Evolutionary conservation across 441 rosid genomes (phyloP), one percentile per base, ranked within the genome.

Genomic region (Eugenia klotzschiana): DNA sequence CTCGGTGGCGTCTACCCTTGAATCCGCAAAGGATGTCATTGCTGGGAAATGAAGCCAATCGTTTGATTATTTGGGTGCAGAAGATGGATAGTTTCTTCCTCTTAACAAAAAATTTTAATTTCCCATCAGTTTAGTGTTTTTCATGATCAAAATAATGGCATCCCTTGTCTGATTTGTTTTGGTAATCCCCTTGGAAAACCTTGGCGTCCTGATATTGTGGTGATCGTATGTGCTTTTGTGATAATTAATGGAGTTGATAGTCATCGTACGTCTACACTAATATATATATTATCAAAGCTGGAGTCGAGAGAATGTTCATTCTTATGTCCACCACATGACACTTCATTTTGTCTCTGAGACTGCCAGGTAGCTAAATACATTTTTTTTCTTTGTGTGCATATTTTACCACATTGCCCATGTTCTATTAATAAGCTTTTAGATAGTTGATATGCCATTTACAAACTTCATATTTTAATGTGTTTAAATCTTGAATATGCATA

Each of bases 11-110:
- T 82, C 89, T 27, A 86, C 93, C 82, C 91, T 94, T 79, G 86
- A 93, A 82, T 89, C 92, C 11, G 94, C 94, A 57, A 87, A 90
- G 90, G 87, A 93, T 79, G 91, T 89, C 52, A 86, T 95, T 41
- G 84, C 89, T 16, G 84, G 84, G 74, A 87, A 84, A 29, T 86
- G 83, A 86, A 25, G 73, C 74, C 41, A 25, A 64, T 64, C n/a
- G 77, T 33, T 33, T 1, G 77, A 9, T 64, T 33, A 33, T 50
- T 16, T 20, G 77, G 77, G 20, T 9, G 77, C 5, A 18, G 77
- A 64, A 33, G 77, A 64, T 33, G 22, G 46, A 64, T 20, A 0
- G 43, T 64, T 33, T 64, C 41, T 64, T 33, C 74, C 33, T 12
- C 74, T 33, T 18, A 60, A 60, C 2, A 60, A 20, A 2, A 37